Conservation (phyloP, 1,284 basidiomycete genomes). For the Porodaedalea pini region DNA sequence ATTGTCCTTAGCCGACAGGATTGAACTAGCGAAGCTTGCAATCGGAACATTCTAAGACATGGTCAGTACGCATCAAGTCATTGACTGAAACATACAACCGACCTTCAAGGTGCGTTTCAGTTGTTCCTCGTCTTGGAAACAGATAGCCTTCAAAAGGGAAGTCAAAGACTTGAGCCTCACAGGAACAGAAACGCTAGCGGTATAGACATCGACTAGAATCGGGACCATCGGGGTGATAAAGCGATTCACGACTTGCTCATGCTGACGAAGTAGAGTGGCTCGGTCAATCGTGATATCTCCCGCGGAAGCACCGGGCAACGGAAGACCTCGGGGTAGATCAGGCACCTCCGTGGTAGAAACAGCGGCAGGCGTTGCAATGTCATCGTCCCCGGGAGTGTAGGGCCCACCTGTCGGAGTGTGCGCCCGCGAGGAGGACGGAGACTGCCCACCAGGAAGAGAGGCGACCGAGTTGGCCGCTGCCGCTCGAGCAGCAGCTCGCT, state of each 20-base stretch:
- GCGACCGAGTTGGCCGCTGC: conserved; percentile 36
- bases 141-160: conserved; percentile 83
- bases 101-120: conserved; percentile 77
- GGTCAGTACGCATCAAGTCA: neutral
- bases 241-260: conserved; percentile 70
- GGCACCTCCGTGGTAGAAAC: conserved; percentile 4
- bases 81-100: conserved; percentile 25
- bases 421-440: conserved; percentile 25
- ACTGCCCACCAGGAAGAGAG: conserved; percentile 30
- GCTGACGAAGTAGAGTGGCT: conserved; percentile 69
- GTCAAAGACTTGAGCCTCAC: conserved; percentile 85
- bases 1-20: conserved; percentile 88
- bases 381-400: conserved; percentile 23
- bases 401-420: conserved; percentile 23
- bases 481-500: conserved; percentile 64
- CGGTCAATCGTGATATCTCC: conserved; percentile 50
- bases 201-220: conserved; percentile 91
- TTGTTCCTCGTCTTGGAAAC: conserved; percentile 77
- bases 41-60: conserved; percentile 79
- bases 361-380: conserved; percentile 23
- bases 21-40: conserved; percentile 88
- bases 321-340: conserved; percentile 9
- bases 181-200: conserved; percentile 84
- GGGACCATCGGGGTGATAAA: conserved; percentile 88
- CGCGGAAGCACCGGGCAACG: conserved; percentile 20